Conservation (phyloP, 371 early-diverging fungal genomes). For the Lichtheimia corymbifera region DNA sequence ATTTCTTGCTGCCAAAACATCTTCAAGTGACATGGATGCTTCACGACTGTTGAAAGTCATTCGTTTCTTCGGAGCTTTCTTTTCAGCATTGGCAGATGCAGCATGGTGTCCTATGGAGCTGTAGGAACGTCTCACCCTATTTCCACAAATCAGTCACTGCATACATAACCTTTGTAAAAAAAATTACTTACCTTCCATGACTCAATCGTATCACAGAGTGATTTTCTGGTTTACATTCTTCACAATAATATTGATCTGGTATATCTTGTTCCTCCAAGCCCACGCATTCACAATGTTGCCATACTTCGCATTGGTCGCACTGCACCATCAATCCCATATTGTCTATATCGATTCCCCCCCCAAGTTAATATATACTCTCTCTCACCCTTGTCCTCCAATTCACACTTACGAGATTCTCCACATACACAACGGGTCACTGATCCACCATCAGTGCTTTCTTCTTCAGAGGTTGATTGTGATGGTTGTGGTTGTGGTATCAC, state of each 20-base stretch:
- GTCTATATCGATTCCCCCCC: slow-evolving; percentile 37
- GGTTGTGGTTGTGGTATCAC: slow-evolving; percentile 6
- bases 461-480: slow-evolving; percentile 37
- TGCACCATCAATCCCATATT: slow-evolving; percentile 85
- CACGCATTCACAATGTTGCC: slow-evolving; percentile 91
- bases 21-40: slow-evolving; percentile 57
- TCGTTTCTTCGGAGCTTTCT: slow-evolving; percentile 49
- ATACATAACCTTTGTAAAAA: neutral
- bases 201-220: slow-evolving; percentile 71
- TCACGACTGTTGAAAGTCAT: slow-evolving; percentile 60
- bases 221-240: slow-evolving; percentile 77
- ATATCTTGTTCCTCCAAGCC: slow-evolving; percentile 66
- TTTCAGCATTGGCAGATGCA: slow-evolving; percentile 14
- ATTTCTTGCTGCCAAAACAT: slow-evolving; percentile 45
- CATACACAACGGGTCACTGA: slow-evolving; percentile 84
- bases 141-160: neutral
- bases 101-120: slow-evolving; percentile 12
- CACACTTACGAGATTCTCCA: slow-evolving; percentile 67
- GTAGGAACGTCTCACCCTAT: slow-evolving; percentile 20
- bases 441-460: slow-evolving; percentile 60
- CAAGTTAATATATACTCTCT: neutral
- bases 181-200: slow-evolving; percentile 41
- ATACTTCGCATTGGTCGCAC: slow-evolving; percentile 87
- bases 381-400: neutral
- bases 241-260: slow-evolving; percentile 89